Base-by-base conservation (phyloP, 495 filamentous ascomycete species). In the Talaromyces thailandensis region DNA sequence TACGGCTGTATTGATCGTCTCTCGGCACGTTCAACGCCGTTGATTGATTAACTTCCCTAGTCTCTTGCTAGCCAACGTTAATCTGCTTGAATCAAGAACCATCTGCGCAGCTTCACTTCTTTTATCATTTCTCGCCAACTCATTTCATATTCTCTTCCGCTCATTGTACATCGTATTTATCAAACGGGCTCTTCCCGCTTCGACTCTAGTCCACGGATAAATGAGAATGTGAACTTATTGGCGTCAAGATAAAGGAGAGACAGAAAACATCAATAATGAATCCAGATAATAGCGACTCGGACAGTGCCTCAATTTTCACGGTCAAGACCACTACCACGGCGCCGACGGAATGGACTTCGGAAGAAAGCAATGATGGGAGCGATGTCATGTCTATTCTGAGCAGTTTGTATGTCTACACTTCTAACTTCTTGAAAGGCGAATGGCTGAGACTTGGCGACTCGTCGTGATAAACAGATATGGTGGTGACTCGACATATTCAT, bases 301-400 rank as follows among this genome's bases (percentile, higher is more conserved):
- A 59, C n/a, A 35, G 5, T 24, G 35, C 23, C 25, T 59, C 57
- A 24, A 43, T 59, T 24, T 59, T 59, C 14, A 40, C 57, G 1
- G 57, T 26, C n/a, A 59, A 40, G 25, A 40, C 61, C 43, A 35
- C 1, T n/a, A 56, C 61, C 28, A 62, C 61, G n/a, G 61, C 50
- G 4, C 61, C 61, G 29, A 62, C 61, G 7, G 61, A 62, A 43
- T 62, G 50, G 45, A 56, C 25, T 24, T 32, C 18, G 7, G 51
- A 26, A 16, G 48, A 53, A 31, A 32, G 50, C 24, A 56, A 21
- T 32, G 18, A 26, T 9, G 60, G 29, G 23, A 56, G 37, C 50
- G 61, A 62, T 45, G 29, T 35, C 9, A 56, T 43, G 50, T 62
- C 53, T 9, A 14, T 56, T 0, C 35, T 62, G 32, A 43, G 28